Conservation (phyloP, 139 green algal genomes). For the Micractinium sp. region DNA sequence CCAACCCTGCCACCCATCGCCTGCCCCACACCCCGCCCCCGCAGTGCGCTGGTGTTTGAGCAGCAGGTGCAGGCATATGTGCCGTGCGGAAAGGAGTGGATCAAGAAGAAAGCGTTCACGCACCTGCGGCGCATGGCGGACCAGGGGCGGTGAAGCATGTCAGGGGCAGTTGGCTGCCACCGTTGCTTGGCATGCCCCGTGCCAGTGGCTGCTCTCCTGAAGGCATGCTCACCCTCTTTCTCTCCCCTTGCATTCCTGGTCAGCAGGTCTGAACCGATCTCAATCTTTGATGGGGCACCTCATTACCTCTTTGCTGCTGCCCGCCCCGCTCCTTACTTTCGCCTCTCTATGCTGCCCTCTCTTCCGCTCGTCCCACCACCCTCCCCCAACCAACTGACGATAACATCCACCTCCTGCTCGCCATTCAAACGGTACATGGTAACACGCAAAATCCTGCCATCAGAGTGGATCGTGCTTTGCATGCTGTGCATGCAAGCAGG, state of each 20-base stretch:
- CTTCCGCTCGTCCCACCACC: no score
- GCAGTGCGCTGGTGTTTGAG: constrained; percentile 49
- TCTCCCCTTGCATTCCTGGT: neutral
- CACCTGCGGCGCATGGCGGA: constrained; percentile 53
- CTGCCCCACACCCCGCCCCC: neutral
- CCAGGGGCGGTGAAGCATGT: constrained; percentile 36
- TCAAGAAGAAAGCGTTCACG: constrained; percentile 60
- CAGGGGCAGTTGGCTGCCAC: neutral
- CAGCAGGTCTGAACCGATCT: neutral
- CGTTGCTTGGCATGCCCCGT: neutral
- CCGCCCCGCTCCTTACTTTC: neutral
- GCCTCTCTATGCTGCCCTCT: neutral
- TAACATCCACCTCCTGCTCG: no score
- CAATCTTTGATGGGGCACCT: neutral
- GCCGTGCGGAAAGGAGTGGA: constrained; percentile 62
- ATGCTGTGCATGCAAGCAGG: no score
- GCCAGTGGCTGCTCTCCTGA: no score
- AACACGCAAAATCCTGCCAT: no score
- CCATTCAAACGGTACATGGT: no score
- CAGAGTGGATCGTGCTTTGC: no score
- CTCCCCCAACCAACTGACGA: no score
- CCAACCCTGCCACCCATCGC: neutral
- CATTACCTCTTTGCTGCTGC: neutral
- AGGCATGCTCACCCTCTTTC: neutral
- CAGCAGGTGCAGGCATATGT: constrained; percentile 47